Percentiles rank a stretch among this genome's conserved stretches.
These are phyloP conservation scores for Encephalitozoon cuniculi DNA, from an alignment of 371 early-diverging fungal genomes.

Conservation along the genomic window DNA sequence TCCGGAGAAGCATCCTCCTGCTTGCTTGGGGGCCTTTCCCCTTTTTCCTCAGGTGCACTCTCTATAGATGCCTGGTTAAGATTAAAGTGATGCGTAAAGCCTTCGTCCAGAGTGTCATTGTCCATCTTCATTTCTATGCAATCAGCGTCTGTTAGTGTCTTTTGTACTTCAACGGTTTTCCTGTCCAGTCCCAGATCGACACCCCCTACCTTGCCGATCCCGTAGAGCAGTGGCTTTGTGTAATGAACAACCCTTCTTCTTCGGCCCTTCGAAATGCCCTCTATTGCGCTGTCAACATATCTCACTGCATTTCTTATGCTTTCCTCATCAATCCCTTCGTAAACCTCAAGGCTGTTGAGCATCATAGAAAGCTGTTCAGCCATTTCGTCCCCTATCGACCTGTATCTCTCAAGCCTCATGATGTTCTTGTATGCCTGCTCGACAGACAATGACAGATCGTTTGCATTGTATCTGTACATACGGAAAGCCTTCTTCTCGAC, in stretches of 20 bases:
- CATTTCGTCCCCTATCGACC: background rate
- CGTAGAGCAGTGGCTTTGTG: slow-evolving; percentile 6
- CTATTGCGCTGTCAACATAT: slow-evolving; percentile 12
- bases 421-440: background rate
- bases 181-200: background rate
- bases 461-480: slow-evolving; percentile 4
- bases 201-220: background rate
- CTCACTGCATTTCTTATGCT: slow-evolving; percentile 9
- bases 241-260: background rate
- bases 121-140: background rate
- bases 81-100: background rate
- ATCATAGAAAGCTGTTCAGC: background rate
- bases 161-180: background rate
- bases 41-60: background rate
- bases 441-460: background rate
- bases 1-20: background rate
- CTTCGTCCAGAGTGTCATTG: background rate
- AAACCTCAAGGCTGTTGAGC: background rate
- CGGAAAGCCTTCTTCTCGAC: slow-evolving; percentile 5
- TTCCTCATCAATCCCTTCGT: background rate
- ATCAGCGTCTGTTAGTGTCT: background rate
- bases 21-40: background rate
- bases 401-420: background rate
- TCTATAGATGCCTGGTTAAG: background rate
- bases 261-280: background rate